Base-by-base conservation (phyloP, 2,329 filamentous ascomycete species). In the Fragosphaeria purpurea region DNA sequence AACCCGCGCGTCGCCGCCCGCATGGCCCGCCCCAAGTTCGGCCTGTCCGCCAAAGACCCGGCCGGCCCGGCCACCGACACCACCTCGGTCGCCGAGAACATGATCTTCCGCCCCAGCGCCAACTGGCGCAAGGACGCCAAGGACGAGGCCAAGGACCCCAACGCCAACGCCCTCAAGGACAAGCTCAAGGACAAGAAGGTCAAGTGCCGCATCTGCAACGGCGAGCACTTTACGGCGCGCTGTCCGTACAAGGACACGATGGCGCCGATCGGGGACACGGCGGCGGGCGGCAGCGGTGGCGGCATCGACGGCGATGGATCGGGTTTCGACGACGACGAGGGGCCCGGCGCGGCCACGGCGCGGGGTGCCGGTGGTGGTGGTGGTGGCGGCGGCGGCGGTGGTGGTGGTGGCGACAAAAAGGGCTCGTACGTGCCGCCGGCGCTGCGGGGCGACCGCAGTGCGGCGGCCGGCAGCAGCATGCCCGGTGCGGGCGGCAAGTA, bases 221-320 rank as follows among this genome's bases (percentile, higher is more conserved):
- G 91, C 66, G 93, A 98, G 77, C 93, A 98, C 82, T 98, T 97
- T 78, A 98, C 93, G 41, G 91, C 91, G 60, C 85, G 93, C 69
- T 98, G 93, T 82, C 93, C 93, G 38, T 98, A 95, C 84, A 98
- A 97, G 77, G 93, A 97, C 68, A 98, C 91, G 62, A 96, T 98
- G 89, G 89, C 91, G 38, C 93, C 87, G 39, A 81, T 90, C 55
- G 82, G 83, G 58, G 80, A 82, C 67, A 73, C 70, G 50, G 67
- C 65, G 44, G 65, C 70, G 53, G 80, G 80, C 56, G 71, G 82
- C 54, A 76, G 70, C 55, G 80, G 83, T 56, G 70, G 72, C 33
- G 78, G 74, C 37, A 76, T 75, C 46, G 77, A 74, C 50, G 69
- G 76, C 70, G 70, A 68, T 59, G 75, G 79, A 61, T 75, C 78